Conservation (phyloP, 2,329 filamentous ascomycete species). For the Cercospora sp. region DNA sequence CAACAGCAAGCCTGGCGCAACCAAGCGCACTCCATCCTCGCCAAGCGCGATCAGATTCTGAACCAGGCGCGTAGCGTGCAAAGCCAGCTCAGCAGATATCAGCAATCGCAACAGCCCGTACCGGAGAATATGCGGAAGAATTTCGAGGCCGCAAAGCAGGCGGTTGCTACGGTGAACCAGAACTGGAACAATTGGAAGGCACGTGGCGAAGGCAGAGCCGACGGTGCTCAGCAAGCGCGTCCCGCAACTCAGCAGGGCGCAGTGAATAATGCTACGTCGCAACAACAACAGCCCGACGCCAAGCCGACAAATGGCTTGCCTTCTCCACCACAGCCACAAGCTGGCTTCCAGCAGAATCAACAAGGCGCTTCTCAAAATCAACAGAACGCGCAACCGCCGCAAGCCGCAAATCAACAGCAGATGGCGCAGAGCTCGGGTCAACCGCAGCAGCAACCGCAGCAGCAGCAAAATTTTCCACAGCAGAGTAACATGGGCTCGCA, state of each 20-base stretch:
- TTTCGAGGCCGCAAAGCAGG: slow-evolving; percentile 22
- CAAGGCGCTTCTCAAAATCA: slow-evolving; percentile 20
- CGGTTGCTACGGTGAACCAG: slow-evolving; percentile 15
- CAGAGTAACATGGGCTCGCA: slow-evolving; percentile 29
- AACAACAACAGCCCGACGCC: slow-evolving; percentile 22
- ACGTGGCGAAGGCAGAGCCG: slow-evolving; percentile 21
- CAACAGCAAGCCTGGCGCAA: slow-evolving; percentile 19
- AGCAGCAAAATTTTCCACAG: slow-evolving; percentile 38
- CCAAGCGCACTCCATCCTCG: slow-evolving; percentile 18
- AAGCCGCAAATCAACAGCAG: slow-evolving; percentile 33
- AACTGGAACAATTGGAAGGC: slow-evolving; percentile 25
- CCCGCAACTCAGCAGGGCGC: slow-evolving; percentile 28
- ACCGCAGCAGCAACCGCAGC: slow-evolving; percentile 19
- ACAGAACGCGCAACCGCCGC: slow-evolving; percentile 29
- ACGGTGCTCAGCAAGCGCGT: slow-evolving; percentile 22
- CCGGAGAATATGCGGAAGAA: slow-evolving; percentile 17
- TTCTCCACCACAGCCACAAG: slow-evolving; percentile 26
- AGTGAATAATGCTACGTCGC: slow-evolving; percentile 25
- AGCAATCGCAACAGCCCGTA: slow-evolving; percentile 17
- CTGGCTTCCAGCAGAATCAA: slow-evolving; percentile 23
- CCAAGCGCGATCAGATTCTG: slow-evolving; percentile 20
- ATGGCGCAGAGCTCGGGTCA: slow-evolving; percentile 37
- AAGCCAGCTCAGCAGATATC: slow-evolving; percentile 14
- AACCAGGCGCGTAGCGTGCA: slow-evolving; percentile 16
- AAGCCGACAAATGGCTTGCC: slow-evolving; percentile 21